These are phyloP conservation scores for Coemansia sp. DNA, from an alignment of 192 early-diverging fungal species.

Conservation along the genomic window DNA sequence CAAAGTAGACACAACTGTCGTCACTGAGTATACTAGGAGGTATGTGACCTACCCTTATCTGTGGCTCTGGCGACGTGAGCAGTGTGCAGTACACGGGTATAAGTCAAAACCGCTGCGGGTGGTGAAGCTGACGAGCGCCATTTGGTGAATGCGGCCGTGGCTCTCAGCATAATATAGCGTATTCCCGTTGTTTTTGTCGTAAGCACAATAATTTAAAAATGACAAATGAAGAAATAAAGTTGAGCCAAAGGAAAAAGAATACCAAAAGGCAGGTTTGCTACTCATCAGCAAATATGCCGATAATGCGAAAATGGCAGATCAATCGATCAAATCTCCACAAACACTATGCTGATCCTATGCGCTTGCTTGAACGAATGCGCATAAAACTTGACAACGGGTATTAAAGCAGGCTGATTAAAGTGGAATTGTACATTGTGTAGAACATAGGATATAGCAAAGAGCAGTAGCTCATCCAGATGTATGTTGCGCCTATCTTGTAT, in stretches of 20 bases:
- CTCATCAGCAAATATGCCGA: background rate
- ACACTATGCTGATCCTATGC: background rate
- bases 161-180: conserved; percentile 14
- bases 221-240: background rate
- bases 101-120: background rate
- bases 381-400: background rate
- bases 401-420: background rate
- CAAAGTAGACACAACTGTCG: background rate
- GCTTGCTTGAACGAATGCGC: background rate
- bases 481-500: background rate
- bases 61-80: background rate
- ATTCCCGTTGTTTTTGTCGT: background rate
- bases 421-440: background rate
- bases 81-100: background rate
- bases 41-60: conserved; percentile 9
- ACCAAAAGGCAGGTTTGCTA: background rate
- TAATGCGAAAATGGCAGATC: background rate
- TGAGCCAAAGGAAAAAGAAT: background rate
- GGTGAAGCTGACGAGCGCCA: conserved; percentile 9
- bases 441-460: background rate
- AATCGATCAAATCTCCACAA: background rate
- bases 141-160: conserved; percentile 7
- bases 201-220: background rate
- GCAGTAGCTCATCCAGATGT: background rate
- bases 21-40: background rate